These are phyloP conservation scores for Candida boleticola DNA, from an alignment of 805 yeast species.

Conservation along the genomic window DNA sequence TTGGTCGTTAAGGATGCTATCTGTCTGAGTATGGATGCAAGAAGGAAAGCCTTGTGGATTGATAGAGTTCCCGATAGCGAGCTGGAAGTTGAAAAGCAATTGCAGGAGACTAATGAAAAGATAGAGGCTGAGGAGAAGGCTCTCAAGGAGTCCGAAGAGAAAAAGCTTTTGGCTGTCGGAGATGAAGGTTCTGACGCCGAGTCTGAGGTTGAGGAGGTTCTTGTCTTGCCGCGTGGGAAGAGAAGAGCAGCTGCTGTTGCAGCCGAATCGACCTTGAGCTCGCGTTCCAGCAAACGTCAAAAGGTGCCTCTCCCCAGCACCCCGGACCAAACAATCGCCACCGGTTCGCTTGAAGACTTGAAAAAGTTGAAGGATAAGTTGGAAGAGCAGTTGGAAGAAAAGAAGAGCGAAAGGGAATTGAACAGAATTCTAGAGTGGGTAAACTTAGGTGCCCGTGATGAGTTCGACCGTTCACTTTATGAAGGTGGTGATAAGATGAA, in stretches of 20 bases:
- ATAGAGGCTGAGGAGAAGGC: constrained; percentile 6
- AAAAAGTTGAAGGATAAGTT: constrained; percentile 22
- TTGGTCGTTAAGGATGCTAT: constrained; percentile 51
- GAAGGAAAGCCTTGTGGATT: constrained; percentile 52
- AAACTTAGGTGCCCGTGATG: constrained; percentile 54
- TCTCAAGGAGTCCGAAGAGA: constrained; percentile 31
- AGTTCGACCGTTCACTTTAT: constrained; percentile 50
- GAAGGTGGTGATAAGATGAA: constrained; percentile 49
- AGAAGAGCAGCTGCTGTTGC: constrained; percentile 8
- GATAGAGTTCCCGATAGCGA: constrained; percentile 42
- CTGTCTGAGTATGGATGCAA: constrained; percentile 52
- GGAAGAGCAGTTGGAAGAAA: constrained; percentile 25
- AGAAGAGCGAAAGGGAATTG: constrained; percentile 39
- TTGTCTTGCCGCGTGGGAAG: constrained; percentile 7
- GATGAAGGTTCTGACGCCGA: constrained; percentile 19
- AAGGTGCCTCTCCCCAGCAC: constrained; percentile 17
- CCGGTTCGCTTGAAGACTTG: constrained; percentile 28
- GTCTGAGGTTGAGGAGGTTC: constrained; percentile 10
- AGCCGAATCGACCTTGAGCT: constrained; percentile 12
- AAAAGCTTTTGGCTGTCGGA: constrained; percentile 14
- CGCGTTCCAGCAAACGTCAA: constrained; percentile 31
- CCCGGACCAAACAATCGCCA: constrained; percentile 26
- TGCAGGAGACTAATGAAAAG: constrained; percentile 30
- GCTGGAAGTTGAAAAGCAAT: constrained; percentile 34
- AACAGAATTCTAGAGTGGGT: constrained; percentile 59